These are phyloP conservation scores for Platismatia glauca DNA, from an alignment of 495 filamentous ascomycete genomes.

Conservation along the genomic window DNA sequence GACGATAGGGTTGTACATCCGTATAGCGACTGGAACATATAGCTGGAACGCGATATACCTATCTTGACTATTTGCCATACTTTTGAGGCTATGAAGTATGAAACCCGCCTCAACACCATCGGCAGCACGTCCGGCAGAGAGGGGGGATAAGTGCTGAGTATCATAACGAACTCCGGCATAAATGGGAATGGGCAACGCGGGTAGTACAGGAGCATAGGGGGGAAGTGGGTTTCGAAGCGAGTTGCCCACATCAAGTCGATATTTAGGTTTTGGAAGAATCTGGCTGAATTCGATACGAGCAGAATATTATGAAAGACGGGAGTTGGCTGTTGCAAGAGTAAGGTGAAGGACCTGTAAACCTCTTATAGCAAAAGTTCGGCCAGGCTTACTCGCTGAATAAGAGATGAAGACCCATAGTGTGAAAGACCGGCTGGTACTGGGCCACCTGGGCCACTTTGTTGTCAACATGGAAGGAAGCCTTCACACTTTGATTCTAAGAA, in stretches of 20 bases:
- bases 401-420: too few species aligned
- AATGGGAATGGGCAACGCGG: neutral
- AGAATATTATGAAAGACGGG: neutral
- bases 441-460: neutral
- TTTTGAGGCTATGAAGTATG: neutral
- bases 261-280: neutral
- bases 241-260: neutral
- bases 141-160: neutral
- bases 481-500: neutral
- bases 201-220: neutral
- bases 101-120: neutral
- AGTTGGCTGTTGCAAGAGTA: too few species aligned
- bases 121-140: neutral
- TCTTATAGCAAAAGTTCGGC: neutral
- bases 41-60: slow-evolving; percentile 1
- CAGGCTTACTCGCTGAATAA: too few species aligned
- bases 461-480: neutral
- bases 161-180: neutral
- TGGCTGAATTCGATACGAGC: neutral
- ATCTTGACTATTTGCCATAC: neutral
- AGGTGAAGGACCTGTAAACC: neutral
- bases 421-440: neutral
- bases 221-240: neutral
- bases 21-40: neutral
- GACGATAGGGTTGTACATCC: neutral